A percentile compares a stretch with the other conserved stretches of the same genome.
These are phyloP conservation scores for Cladosporium oxysporum DNA, from an alignment of 2,329 filamentous ascomycete genomes.

Conservation along the genomic window DNA sequence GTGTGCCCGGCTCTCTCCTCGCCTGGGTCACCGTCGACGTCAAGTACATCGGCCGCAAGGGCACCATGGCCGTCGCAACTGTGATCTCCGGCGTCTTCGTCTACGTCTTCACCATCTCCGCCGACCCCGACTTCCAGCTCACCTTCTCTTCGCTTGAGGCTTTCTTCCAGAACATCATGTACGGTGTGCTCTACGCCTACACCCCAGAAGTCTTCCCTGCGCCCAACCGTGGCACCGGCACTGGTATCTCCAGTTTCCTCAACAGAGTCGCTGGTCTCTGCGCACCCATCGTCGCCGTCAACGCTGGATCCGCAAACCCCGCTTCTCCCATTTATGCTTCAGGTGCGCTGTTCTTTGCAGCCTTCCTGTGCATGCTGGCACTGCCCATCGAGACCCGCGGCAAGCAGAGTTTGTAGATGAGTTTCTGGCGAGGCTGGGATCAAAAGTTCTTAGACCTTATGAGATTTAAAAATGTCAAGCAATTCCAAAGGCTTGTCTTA, in stretches of 20 bases:
- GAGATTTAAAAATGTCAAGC: background rate
- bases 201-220: constrained; percentile 77
- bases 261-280: constrained; percentile 68
- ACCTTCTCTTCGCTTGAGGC: constrained; percentile 68
- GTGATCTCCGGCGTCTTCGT: constrained; percentile 68
- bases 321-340: constrained; percentile 47
- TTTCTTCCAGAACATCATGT: constrained; percentile 73
- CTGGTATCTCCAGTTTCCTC: constrained; percentile 70
- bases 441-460: background rate
- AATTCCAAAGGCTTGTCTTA: background rate
- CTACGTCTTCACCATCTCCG: constrained; percentile 64
- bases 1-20: constrained; percentile 74
- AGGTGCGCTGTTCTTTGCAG: constrained; percentile 46
- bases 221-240: constrained; percentile 69
- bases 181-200: constrained; percentile 74
- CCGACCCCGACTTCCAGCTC: constrained; percentile 60
- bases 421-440: too few relatives aligned
- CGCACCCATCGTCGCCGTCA: constrained; percentile 66
- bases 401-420: constrained; percentile 42
- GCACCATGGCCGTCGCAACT: constrained; percentile 69
- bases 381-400: constrained; percentile 48
- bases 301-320: constrained; percentile 42
- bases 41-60: constrained; percentile 71
- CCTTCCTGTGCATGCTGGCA: constrained; percentile 44
- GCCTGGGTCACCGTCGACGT: constrained; percentile 72